Percentiles rank a stretch among this genome's conserved stretches.
phyloP scores from a whole-genome alignment of 371 early-diverging fungal genomes.

The Mortierella sp. region DNA sequence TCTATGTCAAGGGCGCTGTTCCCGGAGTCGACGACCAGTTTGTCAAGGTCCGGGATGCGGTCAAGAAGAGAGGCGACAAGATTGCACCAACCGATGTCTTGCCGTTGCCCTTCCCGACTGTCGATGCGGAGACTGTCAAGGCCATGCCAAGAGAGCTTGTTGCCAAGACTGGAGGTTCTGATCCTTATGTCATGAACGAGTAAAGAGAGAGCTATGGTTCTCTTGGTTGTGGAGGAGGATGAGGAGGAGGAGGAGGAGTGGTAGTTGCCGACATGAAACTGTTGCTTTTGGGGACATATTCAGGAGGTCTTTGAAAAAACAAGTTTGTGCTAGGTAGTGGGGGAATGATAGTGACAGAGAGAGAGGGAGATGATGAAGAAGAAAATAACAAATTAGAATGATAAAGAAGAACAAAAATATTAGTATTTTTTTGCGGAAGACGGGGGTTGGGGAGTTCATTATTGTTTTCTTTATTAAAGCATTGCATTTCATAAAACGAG shows the following conservation, averaged over 20 bases:
- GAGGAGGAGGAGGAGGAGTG: not conserved
- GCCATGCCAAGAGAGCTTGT: slow-evolving; percentile 70
- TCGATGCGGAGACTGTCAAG: slow-evolving; percentile 60
- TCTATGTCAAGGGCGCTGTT: slow-evolving; percentile 91
- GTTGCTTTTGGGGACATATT: too few species aligned
- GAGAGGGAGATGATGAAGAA: too few species aligned
- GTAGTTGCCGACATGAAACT: not conserved
- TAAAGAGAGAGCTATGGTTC: slow-evolving; percentile 3
- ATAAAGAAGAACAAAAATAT: too few species aligned
- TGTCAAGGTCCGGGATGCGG: slow-evolving; percentile 89
- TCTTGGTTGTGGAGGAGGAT: not conserved
- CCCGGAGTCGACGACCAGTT: slow-evolving; percentile 91
- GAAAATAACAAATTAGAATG: too few species aligned
- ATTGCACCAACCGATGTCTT: slow-evolving; percentile 76
- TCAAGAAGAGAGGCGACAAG: slow-evolving; percentile 79
- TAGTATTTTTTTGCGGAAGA: too few species aligned
- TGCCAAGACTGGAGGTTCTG: slow-evolving; percentile 60
- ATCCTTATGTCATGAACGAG: slow-evolving; percentile 56
- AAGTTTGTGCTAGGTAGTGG: not conserved
- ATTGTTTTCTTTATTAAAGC: too few species aligned
- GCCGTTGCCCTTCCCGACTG: slow-evolving; percentile 85
- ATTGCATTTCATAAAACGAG: not conserved
- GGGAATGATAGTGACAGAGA: too few species aligned
- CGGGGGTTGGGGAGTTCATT: too few species aligned
- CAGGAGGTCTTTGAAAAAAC: not conserved